Evolutionary conservation across 495 filamentous ascomycete species (phyloP).

Genomic region (Hyaloscypha finlandica): DNA sequence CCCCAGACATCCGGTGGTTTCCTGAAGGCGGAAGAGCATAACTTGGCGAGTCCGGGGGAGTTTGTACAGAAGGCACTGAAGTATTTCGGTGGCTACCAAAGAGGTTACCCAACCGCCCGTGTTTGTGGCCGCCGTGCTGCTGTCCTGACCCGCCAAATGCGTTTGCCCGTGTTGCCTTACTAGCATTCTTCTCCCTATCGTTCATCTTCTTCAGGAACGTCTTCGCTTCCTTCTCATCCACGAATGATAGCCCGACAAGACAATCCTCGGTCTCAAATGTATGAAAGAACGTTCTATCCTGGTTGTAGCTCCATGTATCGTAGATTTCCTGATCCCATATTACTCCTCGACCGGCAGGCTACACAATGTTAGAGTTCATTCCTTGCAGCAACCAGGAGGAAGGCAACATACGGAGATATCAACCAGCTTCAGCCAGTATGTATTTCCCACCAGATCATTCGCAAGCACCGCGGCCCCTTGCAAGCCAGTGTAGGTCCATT

Average conservation of each 20-base stretch:
- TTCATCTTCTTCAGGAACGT: conserved; percentile 94
- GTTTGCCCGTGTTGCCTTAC: conserved; percentile 76
- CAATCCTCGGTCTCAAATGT: conserved; percentile 94
- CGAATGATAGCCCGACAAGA: conserved; percentile 85
- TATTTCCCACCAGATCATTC: conserved; percentile 91
- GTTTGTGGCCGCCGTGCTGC: conserved; percentile 43
- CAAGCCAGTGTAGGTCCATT: conserved; percentile 93
- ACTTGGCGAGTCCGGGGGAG: conserved; percentile 49
- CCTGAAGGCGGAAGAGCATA: conserved; percentile 50
- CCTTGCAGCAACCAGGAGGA: not conserved
- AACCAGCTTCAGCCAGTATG: conserved; percentile 96
- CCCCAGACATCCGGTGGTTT: conserved; percentile 39
- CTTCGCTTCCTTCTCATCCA: conserved; percentile 94
- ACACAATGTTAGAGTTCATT: conserved; percentile 33
- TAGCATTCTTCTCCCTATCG: conserved; percentile 89
- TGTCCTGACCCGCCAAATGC: conserved; percentile 67
- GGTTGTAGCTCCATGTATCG: conserved; percentile 90
- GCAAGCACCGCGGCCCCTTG: conserved; percentile 93
- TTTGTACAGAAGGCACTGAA: conserved; percentile 51
- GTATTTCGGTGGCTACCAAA: conserved; percentile 71
- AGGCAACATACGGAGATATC: conserved; percentile 80
- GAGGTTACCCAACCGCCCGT: conserved; percentile 62
- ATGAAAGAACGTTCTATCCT: conserved; percentile 96
- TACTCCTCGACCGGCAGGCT: conserved; percentile 83
- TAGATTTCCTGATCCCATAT: conserved; percentile 99